Conservation (phyloP, 768 basidiomycete species). For the Russula lepida region DNA sequence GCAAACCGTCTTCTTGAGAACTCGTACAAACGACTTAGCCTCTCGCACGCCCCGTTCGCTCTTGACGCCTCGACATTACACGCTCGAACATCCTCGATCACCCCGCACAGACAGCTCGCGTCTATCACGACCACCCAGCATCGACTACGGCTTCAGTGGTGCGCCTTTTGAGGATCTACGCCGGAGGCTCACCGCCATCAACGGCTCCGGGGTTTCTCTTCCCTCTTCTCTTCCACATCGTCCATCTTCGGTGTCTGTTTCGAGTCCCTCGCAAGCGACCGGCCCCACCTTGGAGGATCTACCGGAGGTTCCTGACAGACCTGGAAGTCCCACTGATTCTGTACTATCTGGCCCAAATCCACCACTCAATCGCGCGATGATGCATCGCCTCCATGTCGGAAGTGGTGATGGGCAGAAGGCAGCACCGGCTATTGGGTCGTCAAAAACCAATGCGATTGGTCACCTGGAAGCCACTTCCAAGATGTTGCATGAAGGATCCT, state of each 20-base stretch:
- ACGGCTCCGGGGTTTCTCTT: slow-evolving; percentile 61
- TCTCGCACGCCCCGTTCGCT: slow-evolving; percentile 31
- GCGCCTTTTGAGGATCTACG: slow-evolving; percentile 74
- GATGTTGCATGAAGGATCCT: slow-evolving; percentile 55
- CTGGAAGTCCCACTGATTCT: slow-evolving; percentile 77
- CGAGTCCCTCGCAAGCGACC: slow-evolving; percentile 23
- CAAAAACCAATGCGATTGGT: slow-evolving; percentile 75
- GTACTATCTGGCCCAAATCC: slow-evolving; percentile 66
- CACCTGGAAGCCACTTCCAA: slow-evolving; percentile 70
- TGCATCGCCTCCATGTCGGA: slow-evolving; percentile 60
- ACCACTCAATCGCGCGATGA: slow-evolving; percentile 42
- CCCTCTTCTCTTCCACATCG: slow-evolving; percentile 35
- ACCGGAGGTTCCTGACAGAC: slow-evolving; percentile 41
- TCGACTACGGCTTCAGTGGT: slow-evolving; percentile 38
- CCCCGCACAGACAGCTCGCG: slow-evolving; percentile 44
- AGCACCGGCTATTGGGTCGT: slow-evolving; percentile 83
- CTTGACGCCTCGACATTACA: slow-evolving; percentile 35
- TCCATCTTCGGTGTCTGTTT: slow-evolving; percentile 24
- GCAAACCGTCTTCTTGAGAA: slow-evolving; percentile 80
- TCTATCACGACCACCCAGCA: slow-evolving; percentile 39
- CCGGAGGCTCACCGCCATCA: slow-evolving; percentile 64
- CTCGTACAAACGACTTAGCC: slow-evolving; percentile 37
- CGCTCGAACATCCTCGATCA: slow-evolving; percentile 34
- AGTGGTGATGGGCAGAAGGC: slow-evolving; percentile 76
- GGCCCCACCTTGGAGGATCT: slow-evolving; percentile 24